Evolutionary conservation across 1,284 basidiomycete species (phyloP).

Genomic region (Apiotrichum gracile): DNA sequence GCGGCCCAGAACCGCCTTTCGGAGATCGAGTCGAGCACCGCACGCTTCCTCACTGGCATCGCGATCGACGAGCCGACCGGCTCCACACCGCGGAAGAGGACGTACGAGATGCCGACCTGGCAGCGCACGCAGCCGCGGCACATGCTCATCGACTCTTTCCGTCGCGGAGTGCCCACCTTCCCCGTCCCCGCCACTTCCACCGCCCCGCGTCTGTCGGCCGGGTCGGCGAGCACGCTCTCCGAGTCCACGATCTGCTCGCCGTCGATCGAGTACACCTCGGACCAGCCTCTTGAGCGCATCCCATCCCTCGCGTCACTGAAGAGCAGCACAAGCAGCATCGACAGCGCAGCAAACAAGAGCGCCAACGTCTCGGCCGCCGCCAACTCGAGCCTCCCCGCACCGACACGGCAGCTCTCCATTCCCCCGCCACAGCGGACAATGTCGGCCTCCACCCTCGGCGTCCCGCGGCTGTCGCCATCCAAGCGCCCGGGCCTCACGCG

Average conservation of each 20-base stretch:
- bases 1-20: conserved; percentile 23
- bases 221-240: not conserved
- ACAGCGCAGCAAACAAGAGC: not conserved
- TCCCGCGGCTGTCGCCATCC: not conserved
- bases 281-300: not conserved
- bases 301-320: not conserved
- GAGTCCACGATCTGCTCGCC: not conserved
- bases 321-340: not conserved
- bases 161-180: not conserved
- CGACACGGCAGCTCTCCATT: not conserved
- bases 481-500: not conserved
- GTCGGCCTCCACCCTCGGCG: not conserved
- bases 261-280: not conserved
- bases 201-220: not conserved
- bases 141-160: conserved; percentile 16
- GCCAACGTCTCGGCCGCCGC: not conserved
- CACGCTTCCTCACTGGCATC: conserved; percentile 37
- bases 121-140: conserved; percentile 38
- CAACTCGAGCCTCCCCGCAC: not conserved
- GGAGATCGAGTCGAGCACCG: conserved; percentile 26
- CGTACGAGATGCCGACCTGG: conserved; percentile 42
- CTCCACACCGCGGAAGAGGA: conserved; percentile 47
- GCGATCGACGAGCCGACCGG: conserved; percentile 49
- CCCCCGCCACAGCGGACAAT: not conserved
- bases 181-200: not conserved